These are phyloP conservation scores for Kluyveromyces wickerhamii DNA, from an alignment of 805 yeast genomes.

Conservation along the genomic window DNA sequence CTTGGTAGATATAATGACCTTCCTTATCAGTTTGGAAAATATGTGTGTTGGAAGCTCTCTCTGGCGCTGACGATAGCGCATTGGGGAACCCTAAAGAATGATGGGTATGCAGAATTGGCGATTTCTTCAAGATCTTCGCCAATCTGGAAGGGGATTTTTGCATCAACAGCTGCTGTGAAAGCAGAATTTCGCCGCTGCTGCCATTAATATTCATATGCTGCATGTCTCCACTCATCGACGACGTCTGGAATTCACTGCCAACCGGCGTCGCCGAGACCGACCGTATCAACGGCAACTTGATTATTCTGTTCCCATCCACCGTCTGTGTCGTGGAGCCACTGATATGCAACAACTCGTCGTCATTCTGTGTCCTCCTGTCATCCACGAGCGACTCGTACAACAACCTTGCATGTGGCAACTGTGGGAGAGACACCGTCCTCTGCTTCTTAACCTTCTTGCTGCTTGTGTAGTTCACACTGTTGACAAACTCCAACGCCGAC, in stretches of 20 bases:
- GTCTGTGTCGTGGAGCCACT: slow-evolving; percentile 28
- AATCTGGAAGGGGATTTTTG: slow-evolving; percentile 3
- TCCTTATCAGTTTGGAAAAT: slow-evolving; percentile 43
- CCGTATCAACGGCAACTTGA: slow-evolving; percentile 17
- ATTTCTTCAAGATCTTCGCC: not conserved
- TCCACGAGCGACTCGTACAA: slow-evolving; percentile 26
- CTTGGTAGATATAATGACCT: slow-evolving; percentile 62
- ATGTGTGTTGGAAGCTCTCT: not conserved
- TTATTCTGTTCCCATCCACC: slow-evolving; percentile 23
- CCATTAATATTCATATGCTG: not conserved
- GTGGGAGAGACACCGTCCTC: slow-evolving; percentile 48
- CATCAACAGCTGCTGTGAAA: not conserved
- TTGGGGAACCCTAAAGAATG: not conserved
- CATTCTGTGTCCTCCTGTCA: slow-evolving; percentile 20
- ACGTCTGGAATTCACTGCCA: not conserved
- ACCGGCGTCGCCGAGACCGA: slow-evolving; percentile 15
- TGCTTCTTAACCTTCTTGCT: slow-evolving; percentile 33
- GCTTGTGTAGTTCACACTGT: slow-evolving; percentile 13
- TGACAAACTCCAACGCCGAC: slow-evolving; percentile 6
- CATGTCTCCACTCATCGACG: not conserved
- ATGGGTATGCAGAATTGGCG: not conserved
- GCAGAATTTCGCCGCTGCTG: not conserved
- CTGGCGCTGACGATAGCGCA: not conserved
- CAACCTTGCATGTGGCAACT: slow-evolving; percentile 41
- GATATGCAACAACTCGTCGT: slow-evolving; percentile 25